Conservation (phyloP, 345 rosid species). For the Gynandropsis gynandra region DNA sequence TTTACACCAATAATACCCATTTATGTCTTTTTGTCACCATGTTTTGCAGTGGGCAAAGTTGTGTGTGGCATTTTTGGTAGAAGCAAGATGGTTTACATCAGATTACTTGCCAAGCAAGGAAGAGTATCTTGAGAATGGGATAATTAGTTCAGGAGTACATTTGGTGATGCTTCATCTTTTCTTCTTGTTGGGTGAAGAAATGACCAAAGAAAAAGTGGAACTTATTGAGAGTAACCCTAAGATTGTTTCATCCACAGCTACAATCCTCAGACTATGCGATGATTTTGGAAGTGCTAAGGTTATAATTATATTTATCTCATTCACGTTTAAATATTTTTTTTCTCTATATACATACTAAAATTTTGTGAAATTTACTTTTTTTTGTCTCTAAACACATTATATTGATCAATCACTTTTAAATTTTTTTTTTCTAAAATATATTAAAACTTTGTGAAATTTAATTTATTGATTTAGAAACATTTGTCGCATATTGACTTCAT, state of each 20-base stretch:
- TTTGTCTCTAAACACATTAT: too few relatives aligned
- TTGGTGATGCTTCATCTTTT: constrained; percentile 40
- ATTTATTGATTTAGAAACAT: too few relatives aligned
- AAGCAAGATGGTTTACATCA: constrained; percentile 50
- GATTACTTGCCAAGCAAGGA: constrained; percentile 30
- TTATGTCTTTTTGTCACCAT: too few relatives aligned
- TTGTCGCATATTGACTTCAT: too few relatives aligned
- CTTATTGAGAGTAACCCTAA: constrained; percentile 28
- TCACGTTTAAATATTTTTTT: too few relatives aligned
- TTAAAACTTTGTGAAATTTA: too few relatives aligned
- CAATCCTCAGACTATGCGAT: constrained; percentile 55
- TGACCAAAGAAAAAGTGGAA: constrained; percentile 27
- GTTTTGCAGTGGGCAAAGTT: constrained; percentile 44
- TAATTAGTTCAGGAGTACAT: constrained; percentile 47
- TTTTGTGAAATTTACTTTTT: too few relatives aligned
- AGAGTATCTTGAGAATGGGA: constrained; percentile 55
- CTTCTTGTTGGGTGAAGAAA: constrained; percentile 40
- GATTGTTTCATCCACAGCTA: constrained; percentile 33
- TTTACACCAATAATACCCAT: too few relatives aligned
- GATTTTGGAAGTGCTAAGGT: constrained; percentile 59
- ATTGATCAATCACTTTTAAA: too few relatives aligned
- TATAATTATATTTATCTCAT: not conserved
- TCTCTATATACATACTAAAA: too few relatives aligned
- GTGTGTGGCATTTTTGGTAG: constrained; percentile 47
- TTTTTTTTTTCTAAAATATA: too few relatives aligned